Percentiles rank a stretch among this genome's conserved stretches.
phyloP scores from a whole-genome alignment of 176 grass and related monocot species.

The Pharus latifolius region DNA sequence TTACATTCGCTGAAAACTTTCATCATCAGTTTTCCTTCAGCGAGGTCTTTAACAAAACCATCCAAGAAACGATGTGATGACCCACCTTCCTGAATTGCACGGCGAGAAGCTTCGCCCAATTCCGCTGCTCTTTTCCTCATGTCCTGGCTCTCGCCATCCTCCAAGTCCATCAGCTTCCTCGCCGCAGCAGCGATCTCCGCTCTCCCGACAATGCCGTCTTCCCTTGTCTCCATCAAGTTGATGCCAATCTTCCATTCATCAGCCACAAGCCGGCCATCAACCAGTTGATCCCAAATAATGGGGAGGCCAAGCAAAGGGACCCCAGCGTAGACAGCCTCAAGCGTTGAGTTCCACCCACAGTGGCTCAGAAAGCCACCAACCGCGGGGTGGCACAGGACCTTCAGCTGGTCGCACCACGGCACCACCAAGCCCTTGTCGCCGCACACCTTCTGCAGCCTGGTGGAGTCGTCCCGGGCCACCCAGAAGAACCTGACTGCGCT shows the following conservation, averaged over 20 bases:
- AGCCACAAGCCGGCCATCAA: slow-evolving; percentile 31
- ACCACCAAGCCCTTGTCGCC: slow-evolving; percentile 40
- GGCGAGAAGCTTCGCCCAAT: slow-evolving; percentile 4
- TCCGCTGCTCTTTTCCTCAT: slow-evolving; percentile 33
- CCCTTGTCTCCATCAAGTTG: slow-evolving; percentile 22
- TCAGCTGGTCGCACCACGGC: slow-evolving; percentile 62
- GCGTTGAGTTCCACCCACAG: slow-evolving; percentile 70
- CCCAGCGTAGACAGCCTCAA: slow-evolving; percentile 38
- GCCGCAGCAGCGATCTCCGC: slow-evolving; percentile 17
- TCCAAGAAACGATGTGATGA: slow-evolving; percentile 37
- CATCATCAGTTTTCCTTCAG: slow-evolving; percentile 5
- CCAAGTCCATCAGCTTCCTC: slow-evolving; percentile 47
- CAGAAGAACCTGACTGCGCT: slow-evolving; percentile 44
- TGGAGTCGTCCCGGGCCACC: slow-evolving; percentile 27
- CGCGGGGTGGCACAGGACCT: slow-evolving; percentile 44
- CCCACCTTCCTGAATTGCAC: slow-evolving; percentile 25
- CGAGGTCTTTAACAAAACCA: slow-evolving; percentile 27
- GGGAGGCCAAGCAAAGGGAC: slow-evolving; percentile 49
- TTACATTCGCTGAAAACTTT: not conserved
- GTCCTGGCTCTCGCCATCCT: not conserved
- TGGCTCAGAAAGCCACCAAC: slow-evolving; percentile 67
- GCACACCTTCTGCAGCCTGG: not conserved
- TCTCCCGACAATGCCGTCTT: slow-evolving; percentile 6
- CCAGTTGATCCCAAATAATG: slow-evolving; percentile 49
- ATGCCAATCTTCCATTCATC: slow-evolving; percentile 52